phyloP scores from a whole-genome alignment of 2,329 filamentous ascomycete genomes.

The Daldinia eschscholtzii region DNA sequence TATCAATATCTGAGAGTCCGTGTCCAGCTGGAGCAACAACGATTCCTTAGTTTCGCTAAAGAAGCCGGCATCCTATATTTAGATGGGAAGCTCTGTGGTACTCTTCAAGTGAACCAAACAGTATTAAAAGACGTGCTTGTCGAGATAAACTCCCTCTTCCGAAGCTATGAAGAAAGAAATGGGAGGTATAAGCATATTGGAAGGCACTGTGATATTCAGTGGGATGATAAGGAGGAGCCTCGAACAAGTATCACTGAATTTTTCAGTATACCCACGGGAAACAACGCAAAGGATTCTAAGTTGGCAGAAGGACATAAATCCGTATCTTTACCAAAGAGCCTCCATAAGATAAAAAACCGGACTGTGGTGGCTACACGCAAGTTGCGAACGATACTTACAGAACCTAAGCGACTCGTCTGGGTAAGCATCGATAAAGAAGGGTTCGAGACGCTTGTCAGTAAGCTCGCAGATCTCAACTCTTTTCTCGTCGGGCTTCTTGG shows the following conservation, averaged over 20 bases:
- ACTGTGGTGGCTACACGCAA: conserved; percentile 10
- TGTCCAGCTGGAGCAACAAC: conserved; percentile 31
- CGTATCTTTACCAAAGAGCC: too few relatives aligned
- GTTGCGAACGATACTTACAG: conserved; percentile 16
- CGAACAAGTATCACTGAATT: too few relatives aligned
- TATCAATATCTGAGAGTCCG: conserved; percentile 22
- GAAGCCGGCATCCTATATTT: conserved; percentile 21
- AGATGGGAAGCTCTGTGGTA: conserved; percentile 8
- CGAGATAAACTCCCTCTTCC: conserved; percentile 6
- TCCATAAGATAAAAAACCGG: background rate
- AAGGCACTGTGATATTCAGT: too few relatives aligned
- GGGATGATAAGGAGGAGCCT: too few relatives aligned
- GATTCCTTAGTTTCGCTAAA: conserved; percentile 26
- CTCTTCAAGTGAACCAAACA: conserved; percentile 22
- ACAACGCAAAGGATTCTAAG: too few relatives aligned
- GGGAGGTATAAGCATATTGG: too few relatives aligned
- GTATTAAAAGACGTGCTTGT: conserved; percentile 18
- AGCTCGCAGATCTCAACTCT: conserved; percentile 25
- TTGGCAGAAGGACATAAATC: too few relatives aligned
- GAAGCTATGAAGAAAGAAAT: too few relatives aligned
- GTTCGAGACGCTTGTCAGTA: conserved; percentile 19
- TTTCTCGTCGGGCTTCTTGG: conserved; percentile 27
- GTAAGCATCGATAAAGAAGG: conserved; percentile 23
- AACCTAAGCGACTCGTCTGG: conserved; percentile 24
- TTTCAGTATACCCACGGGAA: too few relatives aligned